Evolutionary conservation across 805 yeast genomes (phyloP).

Genomic region (Spathaspora gorwiae): DNA sequence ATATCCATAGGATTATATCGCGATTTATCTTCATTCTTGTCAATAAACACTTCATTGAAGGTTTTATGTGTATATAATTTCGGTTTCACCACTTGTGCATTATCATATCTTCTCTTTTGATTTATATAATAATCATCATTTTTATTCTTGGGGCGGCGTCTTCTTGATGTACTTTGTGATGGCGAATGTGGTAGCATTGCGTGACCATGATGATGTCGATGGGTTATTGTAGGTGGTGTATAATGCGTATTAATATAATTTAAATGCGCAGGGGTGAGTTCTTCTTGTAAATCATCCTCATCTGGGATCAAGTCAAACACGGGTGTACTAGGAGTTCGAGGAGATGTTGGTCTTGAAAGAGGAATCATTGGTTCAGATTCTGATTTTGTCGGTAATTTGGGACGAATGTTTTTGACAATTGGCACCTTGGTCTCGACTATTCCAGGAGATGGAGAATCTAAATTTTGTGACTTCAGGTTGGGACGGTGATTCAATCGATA

Average conservation of each 20-base stretch:
- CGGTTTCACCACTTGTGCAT: conserved; percentile 27
- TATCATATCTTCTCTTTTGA: conserved; percentile 33
- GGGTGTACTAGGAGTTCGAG: background rate
- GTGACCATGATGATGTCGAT: background rate
- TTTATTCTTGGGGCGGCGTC: conserved; percentile 2
- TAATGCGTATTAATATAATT: conserved; percentile 16
- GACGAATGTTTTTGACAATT: conserved; percentile 2
- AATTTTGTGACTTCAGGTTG: background rate
- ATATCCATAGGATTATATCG: conserved; percentile 36
- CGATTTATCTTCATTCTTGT: conserved; percentile 24
- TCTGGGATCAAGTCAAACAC: conserved; percentile 6
- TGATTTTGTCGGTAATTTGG: background rate
- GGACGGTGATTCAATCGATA: too few relatives aligned
- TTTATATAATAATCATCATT: conserved; percentile 31
- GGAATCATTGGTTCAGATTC: background rate
- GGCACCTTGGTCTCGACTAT: background rate
- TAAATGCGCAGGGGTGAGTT: conserved; percentile 37
- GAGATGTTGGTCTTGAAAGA: conserved; percentile 1
- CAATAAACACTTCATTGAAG: conserved; percentile 32
- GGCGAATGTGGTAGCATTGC: background rate
- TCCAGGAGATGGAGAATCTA: too few relatives aligned
- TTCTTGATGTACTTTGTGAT: background rate
- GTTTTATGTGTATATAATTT: conserved; percentile 36
- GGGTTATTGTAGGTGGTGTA: background rate
- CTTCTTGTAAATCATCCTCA: conserved; percentile 27